Evolutionary conservation across 352 stramenopile genomes (phyloP), one percentile per base, ranked within the genome.

Genomic region (Pythium apleroticum): DNA sequence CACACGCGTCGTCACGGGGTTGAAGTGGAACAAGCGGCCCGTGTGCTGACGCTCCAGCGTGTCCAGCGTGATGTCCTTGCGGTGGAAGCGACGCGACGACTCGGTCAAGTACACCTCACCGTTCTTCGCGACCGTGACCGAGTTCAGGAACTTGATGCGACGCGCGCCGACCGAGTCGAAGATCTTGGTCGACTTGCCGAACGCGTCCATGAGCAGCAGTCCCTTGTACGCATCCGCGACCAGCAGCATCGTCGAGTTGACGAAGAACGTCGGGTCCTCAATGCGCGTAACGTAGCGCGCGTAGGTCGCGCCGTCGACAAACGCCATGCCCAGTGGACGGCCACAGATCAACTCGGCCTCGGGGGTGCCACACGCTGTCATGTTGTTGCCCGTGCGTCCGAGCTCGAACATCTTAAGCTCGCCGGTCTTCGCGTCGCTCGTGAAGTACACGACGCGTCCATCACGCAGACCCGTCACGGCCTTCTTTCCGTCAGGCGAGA

Each of bases 211-310:
- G 15, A 90, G 64, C 24, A 81, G 52, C 52, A 90, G 62, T 12
- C 81, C 81, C 28, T 82, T 82, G 71, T 86, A 87, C 0, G 81
- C 77, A 31, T 90, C 81, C 10, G 78, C 81, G 11, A 88, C 75
- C 0, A 90, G 68, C 57, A 90, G 64, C 71, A 90, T 77, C 24
- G 84, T 71, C 39, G 86, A 73, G 2, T 57, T 67, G 7, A 68
- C 25, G 41, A 90, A 88, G 31, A 81, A 37, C 58, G 75, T 68
- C 1, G 74, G 63, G 28, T 71, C 61, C 28, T 73, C 70, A 52
- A 90, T 84, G 52, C 75, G 72, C 53, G 73, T 69, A 0, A 88
- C 41, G 45, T 76, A 85, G 48, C 74, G 75, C 15, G 46, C 43
- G 63, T 84, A 81, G 3, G 71, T 74, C 35, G 63, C 62, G 27